Conservation (phyloP, 176 grass and related monocot species). For the Areca catechu region DNA sequence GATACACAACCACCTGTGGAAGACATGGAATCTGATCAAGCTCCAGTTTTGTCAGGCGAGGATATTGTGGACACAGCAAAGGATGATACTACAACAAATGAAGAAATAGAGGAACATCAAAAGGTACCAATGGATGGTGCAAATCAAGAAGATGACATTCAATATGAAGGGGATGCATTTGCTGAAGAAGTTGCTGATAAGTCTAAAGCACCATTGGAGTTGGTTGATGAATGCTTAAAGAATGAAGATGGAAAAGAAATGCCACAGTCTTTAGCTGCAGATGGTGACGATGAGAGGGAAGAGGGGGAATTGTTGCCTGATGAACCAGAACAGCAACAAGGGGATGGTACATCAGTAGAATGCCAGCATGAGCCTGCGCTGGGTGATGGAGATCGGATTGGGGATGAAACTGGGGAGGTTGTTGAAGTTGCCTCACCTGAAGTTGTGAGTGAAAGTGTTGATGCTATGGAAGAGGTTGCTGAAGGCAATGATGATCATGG, state of each 20-base stretch:
- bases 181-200: conserved; percentile 35
- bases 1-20: conserved; percentile 42
- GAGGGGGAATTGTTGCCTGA: conserved; percentile 74
- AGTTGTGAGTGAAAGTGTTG: too few species aligned
- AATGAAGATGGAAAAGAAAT: conserved; percentile 41
- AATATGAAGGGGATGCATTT: conserved; percentile 29
- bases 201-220: conserved; percentile 25
- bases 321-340: conserved; percentile 58
- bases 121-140: conserved; percentile 22
- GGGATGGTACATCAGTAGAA: conserved; percentile 25
- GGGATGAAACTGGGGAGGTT: too few species aligned
- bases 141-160: conserved; percentile 44
- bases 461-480: too few species aligned
- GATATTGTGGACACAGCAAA: conserved; percentile 25
- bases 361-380: not conserved
- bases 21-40: conserved; percentile 62
- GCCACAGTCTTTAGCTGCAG: conserved; percentile 24
- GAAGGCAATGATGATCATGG: conserved; percentile 19
- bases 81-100: conserved; percentile 40
- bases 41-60: conserved; percentile 22
- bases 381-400: too few species aligned
- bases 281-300: conserved; percentile 74
- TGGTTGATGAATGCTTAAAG: conserved; percentile 12
- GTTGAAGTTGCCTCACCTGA: too few species aligned
- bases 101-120: conserved; percentile 43